Conservation (phyloP, 768 basidiomycete genomes). For the Mycena vitilis region DNA sequence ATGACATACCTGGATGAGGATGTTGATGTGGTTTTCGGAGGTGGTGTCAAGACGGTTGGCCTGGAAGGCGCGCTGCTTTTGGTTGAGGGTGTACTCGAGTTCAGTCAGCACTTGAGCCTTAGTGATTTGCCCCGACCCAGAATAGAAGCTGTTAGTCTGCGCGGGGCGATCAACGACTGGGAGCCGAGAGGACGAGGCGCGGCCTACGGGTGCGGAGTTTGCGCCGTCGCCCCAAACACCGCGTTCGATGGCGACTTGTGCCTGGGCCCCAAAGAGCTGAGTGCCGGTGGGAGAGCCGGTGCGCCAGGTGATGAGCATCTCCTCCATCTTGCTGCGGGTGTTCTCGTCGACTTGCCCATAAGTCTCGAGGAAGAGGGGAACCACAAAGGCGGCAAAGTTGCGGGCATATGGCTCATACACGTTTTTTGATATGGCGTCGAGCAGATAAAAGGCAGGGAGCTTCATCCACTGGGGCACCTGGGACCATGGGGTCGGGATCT, state of each 20-base stretch:
- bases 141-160: conserved; percentile 49
- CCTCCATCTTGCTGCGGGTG: conserved; percentile 96
- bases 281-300: conserved; percentile 83
- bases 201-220: conserved; percentile 54
- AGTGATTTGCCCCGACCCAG: conserved; percentile 63
- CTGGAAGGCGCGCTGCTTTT: conserved; percentile 82
- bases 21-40: conserved; percentile 77
- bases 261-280: conserved; percentile 85
- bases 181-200: conserved; percentile 24
- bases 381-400: conserved; percentile 85
- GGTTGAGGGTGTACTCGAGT: conserved; percentile 82
- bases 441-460: conserved; percentile 92
- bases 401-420: conserved; percentile 92
- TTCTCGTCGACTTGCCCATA: conserved; percentile 87
- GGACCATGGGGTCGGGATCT: conserved; percentile 40
- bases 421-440: conserved; percentile 98
- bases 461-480: conserved; percentile 93
- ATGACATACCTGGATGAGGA: conserved; percentile 81
- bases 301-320: conserved; percentile 96
- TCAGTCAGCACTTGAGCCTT: conserved; percentile 86
- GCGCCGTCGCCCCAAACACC: conserved; percentile 80
- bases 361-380: conserved; percentile 86
- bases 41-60: conserved; percentile 77
- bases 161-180: conserved; percentile 23
- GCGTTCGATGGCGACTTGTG: conserved; percentile 87